Evolutionary conservation across 768 basidiomycete species (phyloP), one percentile per base, ranked within the genome.

Genomic region (Xerocomellus dryophilus): DNA sequence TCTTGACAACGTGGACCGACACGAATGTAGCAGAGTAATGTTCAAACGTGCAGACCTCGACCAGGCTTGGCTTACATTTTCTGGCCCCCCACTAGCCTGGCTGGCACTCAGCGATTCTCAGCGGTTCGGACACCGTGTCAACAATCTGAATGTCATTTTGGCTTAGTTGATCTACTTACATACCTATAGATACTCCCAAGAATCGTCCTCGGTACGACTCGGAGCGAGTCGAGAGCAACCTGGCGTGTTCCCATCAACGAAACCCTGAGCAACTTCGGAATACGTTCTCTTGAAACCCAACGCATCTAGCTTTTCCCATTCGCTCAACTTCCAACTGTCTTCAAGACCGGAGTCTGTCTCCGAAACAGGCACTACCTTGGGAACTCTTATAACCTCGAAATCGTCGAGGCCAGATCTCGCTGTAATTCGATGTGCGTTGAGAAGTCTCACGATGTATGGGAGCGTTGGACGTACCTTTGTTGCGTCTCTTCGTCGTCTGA

Each of bases 231-330:
- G 27, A 46, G 48, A 42, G 32, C 21, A 48, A 20, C 47, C 42
- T n/a, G 46, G 14, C 2, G 18, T 7, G 4, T 41, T 29, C 27
- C 29, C 47, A 10, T 60, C 55, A 4, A 40, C 25, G 11, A 54
- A 36, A 5, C 51, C 53, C n/a, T 8, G 65, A 25, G 47, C 59
- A 20, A 57, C 68, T 46, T 70, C 66, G 0, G 64, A 63, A 47
- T 68, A 68, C 15, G 56, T 55, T 35, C 53, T 60, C 53, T 52
- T 58, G 43, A 52, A 43, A n/a, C 25, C 43, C 9, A 23, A n/a
- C 10, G n/a, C 45, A 20, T 66, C 61, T 7, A 70, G 17, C 29
- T 53, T 58, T 32, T 66, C 66, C 66, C 66, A 68, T n/a, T 55
- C 66, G 2, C 43, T 34, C 25, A 47, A 27, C 15, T 25, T 32